phyloP scores from a whole-genome alignment of 2,329 filamentous ascomycete species.

The Claviceps sp. region DNA sequence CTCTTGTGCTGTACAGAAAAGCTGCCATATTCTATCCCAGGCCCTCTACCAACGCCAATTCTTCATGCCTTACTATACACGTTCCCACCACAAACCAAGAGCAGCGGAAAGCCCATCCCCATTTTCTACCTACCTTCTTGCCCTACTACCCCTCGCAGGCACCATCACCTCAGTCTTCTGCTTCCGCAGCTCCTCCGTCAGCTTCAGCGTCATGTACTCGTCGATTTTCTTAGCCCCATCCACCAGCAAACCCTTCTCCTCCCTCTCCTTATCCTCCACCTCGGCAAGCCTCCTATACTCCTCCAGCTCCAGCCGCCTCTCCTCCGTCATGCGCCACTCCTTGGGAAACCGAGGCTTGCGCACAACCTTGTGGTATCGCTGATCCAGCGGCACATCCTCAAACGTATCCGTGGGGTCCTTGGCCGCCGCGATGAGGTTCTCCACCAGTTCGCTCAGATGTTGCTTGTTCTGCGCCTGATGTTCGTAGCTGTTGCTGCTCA shows the following conservation, averaged over 20 bases:
- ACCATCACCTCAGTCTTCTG: conserved; percentile 20
- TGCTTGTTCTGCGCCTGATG: conserved; percentile 93
- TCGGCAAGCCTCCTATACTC: conserved; percentile 38
- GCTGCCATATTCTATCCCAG: neutral
- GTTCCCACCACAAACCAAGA: neutral
- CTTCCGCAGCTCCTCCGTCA: conserved; percentile 21
- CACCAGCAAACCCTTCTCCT: conserved; percentile 42
- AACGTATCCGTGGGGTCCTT: conserved; percentile 71
- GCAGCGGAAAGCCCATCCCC: too few relatives aligned
- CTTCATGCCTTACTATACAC: neutral
- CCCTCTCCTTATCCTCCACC: conserved; percentile 39
- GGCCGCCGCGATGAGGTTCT: conserved; percentile 59
- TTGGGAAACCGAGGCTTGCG: conserved; percentile 59
- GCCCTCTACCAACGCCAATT: neutral
- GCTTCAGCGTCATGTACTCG: conserved; percentile 18
- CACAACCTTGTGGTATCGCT: conserved; percentile 68
- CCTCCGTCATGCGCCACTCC: conserved; percentile 66
- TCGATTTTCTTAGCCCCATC: conserved; percentile 40
- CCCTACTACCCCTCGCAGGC: conserved; percentile 10
- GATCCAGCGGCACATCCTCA: conserved; percentile 78
- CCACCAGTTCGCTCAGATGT: conserved; percentile 71
- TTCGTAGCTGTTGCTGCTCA: conserved; percentile 80
- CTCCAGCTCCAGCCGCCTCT: conserved; percentile 54
- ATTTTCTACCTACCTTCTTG: conserved; percentile 4
- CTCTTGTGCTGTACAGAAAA: too few relatives aligned